phyloP scores from a whole-genome alignment of 1,284 basidiomycete genomes.

The Fomes fomentarius region DNA sequence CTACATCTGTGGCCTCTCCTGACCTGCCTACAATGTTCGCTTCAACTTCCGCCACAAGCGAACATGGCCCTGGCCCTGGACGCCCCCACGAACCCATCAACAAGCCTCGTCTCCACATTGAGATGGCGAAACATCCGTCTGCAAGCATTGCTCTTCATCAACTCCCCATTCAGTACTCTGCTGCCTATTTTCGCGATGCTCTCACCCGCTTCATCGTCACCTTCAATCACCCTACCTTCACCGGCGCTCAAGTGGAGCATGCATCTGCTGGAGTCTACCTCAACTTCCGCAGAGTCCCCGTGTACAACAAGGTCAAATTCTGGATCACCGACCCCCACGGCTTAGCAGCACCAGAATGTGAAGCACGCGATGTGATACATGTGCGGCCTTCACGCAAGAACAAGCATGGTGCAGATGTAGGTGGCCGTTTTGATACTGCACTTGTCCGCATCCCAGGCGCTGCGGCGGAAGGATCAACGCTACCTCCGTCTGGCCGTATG shows the following conservation, averaged over 20 bases:
- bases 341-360: neutral
- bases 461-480: too few relatives aligned
- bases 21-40: too few relatives aligned
- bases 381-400: slow-evolving; percentile 3
- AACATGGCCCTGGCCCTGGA: too few relatives aligned
- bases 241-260: slow-evolving; percentile 1
- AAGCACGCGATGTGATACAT: slow-evolving; percentile 15
- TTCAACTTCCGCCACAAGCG: too few relatives aligned
- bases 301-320: slow-evolving; percentile 23
- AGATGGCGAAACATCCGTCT: neutral
- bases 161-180: too few relatives aligned
- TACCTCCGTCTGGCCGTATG: too few relatives aligned
- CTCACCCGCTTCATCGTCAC: slow-evolving; percentile 31
- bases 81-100: neutral
- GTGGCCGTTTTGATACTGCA: slow-evolving; percentile 24
- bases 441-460: slow-evolving; percentile 5
- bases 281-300: slow-evolving; percentile 6
- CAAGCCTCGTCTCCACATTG: neutral
- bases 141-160: slow-evolving; percentile 14
- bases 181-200: slow-evolving; percentile 30
- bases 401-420: slow-evolving; percentile 5
- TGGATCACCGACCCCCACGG: slow-evolving; percentile 1
- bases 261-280: neutral
- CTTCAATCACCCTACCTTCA: slow-evolving; percentile 2
- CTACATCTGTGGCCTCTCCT: too few relatives aligned